Conservation (phyloP, 1,284 basidiomycete species). For the Cutaneotrichosporon cavernicola region DNA sequence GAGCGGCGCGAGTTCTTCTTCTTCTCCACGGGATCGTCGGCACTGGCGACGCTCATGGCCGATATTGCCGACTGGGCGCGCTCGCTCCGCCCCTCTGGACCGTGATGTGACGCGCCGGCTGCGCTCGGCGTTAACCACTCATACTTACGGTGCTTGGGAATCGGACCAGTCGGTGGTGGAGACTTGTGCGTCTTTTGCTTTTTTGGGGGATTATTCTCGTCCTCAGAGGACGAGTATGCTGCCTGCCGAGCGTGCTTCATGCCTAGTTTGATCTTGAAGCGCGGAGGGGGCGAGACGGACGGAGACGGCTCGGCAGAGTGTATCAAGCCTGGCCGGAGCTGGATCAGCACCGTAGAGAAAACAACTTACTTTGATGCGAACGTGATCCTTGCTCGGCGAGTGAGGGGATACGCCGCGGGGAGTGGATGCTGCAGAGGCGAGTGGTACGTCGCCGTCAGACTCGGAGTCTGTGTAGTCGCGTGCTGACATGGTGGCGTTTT, state of each 20-base stretch:
- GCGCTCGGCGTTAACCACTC: constrained; percentile 45
- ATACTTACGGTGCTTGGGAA: constrained; percentile 34
- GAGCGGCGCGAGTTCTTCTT: constrained; percentile 25
- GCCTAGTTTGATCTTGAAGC: constrained; percentile 40
- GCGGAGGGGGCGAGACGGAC: constrained; percentile 36
- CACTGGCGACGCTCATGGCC: constrained; percentile 12
- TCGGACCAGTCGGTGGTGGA: constrained; percentile 5
- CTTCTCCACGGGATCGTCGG: constrained; percentile 5
- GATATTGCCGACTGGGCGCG: background rate
- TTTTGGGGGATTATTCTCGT: constrained; percentile 15
- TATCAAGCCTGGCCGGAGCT: constrained; percentile 17
- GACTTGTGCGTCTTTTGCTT: constrained; percentile 12
- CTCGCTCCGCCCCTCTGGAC: constrained; percentile 30
- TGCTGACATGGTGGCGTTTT: constrained; percentile 15
- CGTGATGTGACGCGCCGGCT: constrained; percentile 43
- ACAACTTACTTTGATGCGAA: constrained; percentile 9
- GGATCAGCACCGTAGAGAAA: background rate
- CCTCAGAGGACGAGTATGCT: constrained; percentile 42
- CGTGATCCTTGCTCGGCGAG: constrained; percentile 7
- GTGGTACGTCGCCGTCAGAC: constrained; percentile 18
- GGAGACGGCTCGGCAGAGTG: constrained; percentile 6
- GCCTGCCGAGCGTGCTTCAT: constrained; percentile 29
- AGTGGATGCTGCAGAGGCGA: constrained; percentile 6
- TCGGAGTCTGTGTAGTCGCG: constrained; percentile 40
- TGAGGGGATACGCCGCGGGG: constrained; percentile 5